These are phyloP conservation scores for Aureobasidium sp. DNA, from an alignment of 2,329 filamentous ascomycete genomes.

Conservation along the genomic window DNA sequence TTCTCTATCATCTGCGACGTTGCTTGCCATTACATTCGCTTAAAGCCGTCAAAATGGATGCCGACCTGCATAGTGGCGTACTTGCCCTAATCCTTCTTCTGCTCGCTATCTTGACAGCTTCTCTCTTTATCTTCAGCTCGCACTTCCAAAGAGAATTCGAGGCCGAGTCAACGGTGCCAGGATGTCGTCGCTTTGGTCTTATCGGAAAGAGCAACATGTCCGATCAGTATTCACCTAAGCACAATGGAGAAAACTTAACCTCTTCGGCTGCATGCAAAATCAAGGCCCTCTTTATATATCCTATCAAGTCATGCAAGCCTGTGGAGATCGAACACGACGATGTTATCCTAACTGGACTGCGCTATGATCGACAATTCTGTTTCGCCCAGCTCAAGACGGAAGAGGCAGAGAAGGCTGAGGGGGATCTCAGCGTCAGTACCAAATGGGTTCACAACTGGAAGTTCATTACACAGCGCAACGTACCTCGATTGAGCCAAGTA, in stretches of 20 bases:
- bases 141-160: not conserved
- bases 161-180: conserved; percentile 15
- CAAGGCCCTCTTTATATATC: conserved; percentile 72
- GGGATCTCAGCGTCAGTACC: conserved; percentile 31
- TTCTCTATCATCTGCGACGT: not conserved
- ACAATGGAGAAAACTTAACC: conserved; percentile 11
- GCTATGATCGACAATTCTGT: conserved; percentile 75
- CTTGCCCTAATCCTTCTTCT: not conserved
- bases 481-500: conserved; percentile 64
- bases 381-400: conserved; percentile 58
- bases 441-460: conserved; percentile 52
- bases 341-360: conserved; percentile 61
- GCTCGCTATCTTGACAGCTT: not conserved
- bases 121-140: not conserved
- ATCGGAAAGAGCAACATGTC: conserved; percentile 21
- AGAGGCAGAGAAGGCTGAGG: conserved; percentile 37
- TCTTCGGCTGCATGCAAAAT: conserved; percentile 28
- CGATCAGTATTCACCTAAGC: conserved; percentile 19
- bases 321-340: conserved; percentile 62
- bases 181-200: conserved; percentile 24
- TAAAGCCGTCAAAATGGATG: not conserved
- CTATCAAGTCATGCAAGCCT: conserved; percentile 73
- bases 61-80: not conserved
- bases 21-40: not conserved
- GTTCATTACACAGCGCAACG: conserved; percentile 63